Evolutionary conservation across 805 yeast genomes (phyloP).

Genomic region (Starmerella asiatica): DNA sequence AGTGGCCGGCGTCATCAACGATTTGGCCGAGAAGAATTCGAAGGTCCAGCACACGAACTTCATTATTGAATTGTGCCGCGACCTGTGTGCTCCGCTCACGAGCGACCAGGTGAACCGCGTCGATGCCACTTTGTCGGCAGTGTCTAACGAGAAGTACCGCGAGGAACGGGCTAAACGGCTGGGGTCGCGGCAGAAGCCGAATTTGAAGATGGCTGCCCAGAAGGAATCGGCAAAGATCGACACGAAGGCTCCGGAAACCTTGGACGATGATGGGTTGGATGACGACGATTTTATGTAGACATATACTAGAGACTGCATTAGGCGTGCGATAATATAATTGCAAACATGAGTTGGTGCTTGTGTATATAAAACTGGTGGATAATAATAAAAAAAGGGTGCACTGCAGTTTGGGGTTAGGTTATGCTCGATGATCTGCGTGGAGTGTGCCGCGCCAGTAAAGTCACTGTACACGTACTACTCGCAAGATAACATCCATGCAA

Average conservation of each 20-base stretch:
- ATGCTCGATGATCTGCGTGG: slow-evolving; percentile 76
- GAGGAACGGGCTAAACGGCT: slow-evolving; percentile 76
- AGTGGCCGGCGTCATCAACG: slow-evolving; percentile 45
- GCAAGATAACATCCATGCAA: slow-evolving; percentile 62
- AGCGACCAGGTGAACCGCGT: slow-evolving; percentile 78
- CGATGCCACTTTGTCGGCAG: slow-evolving; percentile 66
- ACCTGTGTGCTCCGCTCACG: slow-evolving; percentile 64
- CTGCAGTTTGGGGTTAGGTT: background rate
- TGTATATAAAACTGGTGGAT: background rate
- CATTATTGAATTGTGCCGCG: slow-evolving; percentile 77
- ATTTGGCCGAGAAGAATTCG: slow-evolving; percentile 44
- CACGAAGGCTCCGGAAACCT: slow-evolving; percentile 39
- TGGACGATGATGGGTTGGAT: slow-evolving; percentile 29
- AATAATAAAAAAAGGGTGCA: background rate
- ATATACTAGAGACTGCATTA: background rate
- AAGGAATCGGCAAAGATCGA: slow-evolving; percentile 40
- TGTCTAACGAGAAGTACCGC: slow-evolving; percentile 72
- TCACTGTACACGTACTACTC: slow-evolving; percentile 61
- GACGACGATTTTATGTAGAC: slow-evolving; percentile 33
- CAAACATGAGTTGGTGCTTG: background rate
- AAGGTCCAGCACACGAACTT: slow-evolving; percentile 57
- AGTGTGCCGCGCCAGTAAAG: slow-evolving; percentile 57
- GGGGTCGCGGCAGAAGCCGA: slow-evolving; percentile 92
- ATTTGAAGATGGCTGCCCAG: slow-evolving; percentile 50
- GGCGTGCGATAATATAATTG: slow-evolving; percentile 1